Evolutionary conservation across 2,329 filamentous ascomycete genomes (phyloP).

Genomic region (Diaporthe helianthi): DNA sequence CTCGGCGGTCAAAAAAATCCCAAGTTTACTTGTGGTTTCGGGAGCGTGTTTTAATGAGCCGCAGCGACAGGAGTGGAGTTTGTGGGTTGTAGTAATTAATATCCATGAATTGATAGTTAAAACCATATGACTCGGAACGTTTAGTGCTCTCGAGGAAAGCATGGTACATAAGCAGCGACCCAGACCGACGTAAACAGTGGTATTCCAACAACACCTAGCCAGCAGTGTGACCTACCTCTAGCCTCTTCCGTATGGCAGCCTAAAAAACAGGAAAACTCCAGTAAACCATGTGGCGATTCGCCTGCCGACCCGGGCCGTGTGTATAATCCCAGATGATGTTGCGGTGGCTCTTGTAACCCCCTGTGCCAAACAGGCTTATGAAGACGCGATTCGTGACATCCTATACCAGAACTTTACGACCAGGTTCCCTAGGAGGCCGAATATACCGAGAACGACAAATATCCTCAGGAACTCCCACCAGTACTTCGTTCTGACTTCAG

Average conservation of each 20-base stretch:
- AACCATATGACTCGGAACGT: background rate
- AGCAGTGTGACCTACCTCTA: slow-evolving; percentile 1
- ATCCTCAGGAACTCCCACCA: slow-evolving; percentile 64
- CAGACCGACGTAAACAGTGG: slow-evolving; percentile 6
- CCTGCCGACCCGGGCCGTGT: background rate
- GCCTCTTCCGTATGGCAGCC: slow-evolving; percentile 1
- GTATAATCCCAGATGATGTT: background rate
- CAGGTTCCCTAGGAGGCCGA: slow-evolving; percentile 50
- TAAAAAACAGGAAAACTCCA: slow-evolving; percentile 13
- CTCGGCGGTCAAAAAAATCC: background rate
- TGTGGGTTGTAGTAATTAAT: background rate
- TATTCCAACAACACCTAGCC: slow-evolving; percentile 12
- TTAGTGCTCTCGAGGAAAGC: background rate
- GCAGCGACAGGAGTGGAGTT: too few relatives aligned
- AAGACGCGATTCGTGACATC: background rate
- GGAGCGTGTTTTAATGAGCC: background rate
- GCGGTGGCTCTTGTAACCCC: background rate
- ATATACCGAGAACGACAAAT: slow-evolving; percentile 56
- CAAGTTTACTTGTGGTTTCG: background rate
- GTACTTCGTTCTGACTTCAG: slow-evolving; percentile 60
- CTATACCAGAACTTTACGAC: slow-evolving; percentile 41
- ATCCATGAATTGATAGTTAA: background rate
- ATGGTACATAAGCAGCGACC: background rate
- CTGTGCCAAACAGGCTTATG: background rate
- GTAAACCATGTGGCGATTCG: background rate